Conservation (phyloP, 2,329 filamentous ascomycete genomes). For the Penicillium sp. region DNA sequence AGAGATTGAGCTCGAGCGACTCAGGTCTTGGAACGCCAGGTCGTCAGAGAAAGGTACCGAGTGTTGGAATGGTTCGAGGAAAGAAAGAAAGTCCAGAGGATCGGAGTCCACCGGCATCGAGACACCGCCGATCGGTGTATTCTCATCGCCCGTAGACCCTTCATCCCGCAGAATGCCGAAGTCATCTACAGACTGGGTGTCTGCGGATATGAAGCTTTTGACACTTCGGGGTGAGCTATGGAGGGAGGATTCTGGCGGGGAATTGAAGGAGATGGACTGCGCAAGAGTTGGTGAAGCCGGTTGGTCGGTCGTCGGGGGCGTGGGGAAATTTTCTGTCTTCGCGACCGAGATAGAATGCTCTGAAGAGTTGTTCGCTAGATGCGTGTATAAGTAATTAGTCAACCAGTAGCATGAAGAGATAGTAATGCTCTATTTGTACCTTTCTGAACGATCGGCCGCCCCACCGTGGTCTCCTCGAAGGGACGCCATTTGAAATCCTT, state of each 20-base stretch:
- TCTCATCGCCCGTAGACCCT: conserved; percentile 5
- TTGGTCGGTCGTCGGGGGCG: conserved; percentile 22
- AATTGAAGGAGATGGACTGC: conserved; percentile 5
- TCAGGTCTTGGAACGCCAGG: conserved; percentile 12
- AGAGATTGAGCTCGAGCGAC: not conserved
- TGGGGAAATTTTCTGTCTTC: conserved; percentile 15
- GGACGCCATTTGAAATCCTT: conserved; percentile 76
- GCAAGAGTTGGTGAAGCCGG: conserved; percentile 13
- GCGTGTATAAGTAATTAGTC: not conserved
- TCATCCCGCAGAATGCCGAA: conserved; percentile 4
- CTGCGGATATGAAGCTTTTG: conserved; percentile 20
- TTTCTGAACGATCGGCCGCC: conserved; percentile 45
- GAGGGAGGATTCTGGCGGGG: conserved; percentile 17
- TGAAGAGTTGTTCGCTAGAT: conserved; percentile 7
- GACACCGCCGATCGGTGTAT: conserved; percentile 14
- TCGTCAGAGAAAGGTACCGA: conserved; percentile 17
- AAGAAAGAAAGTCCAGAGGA: conserved; percentile 21
- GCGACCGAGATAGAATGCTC: not conserved
- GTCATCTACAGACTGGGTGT: conserved; percentile 18
- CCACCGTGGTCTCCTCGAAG: conserved; percentile 62
- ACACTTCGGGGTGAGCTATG: conserved; percentile 21
- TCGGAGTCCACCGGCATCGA: conserved; percentile 21
- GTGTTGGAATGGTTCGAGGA: conserved; percentile 20
- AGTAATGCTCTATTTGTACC: conserved; percentile 27
- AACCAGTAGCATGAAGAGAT: not conserved